Evolutionary conservation across 805 yeast genomes (phyloP), one percentile per base, ranked within the genome.

Genomic region (Candida montana): DNA sequence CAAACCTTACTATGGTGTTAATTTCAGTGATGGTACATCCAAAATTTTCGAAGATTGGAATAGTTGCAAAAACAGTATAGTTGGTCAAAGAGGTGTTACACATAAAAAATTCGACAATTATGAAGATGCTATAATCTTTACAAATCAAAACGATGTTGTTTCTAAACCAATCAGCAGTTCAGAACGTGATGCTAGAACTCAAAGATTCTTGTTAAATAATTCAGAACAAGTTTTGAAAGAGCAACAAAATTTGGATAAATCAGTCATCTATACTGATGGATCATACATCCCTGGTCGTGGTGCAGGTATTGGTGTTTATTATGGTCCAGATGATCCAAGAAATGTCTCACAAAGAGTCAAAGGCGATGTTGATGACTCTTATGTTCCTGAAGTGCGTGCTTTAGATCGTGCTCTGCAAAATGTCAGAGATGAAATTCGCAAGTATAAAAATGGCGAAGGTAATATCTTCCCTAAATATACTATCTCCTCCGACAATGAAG

Each of bases 281-380:
- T 84, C 95, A 0, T 54, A 40, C 23, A 30, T 49, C n/a, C 28
- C 30, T 9, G 13, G 13, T 21, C 71, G 75, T 51, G 5, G 11
- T 20, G 79, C 82, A 0, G 96, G 97, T 0, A 79, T 74, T 53
- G 97, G 96, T 19, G 84, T 83, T 0, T 87, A 65, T 57, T 86
- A 72, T 57, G 90, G 88, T 0, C 63, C 50, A 0, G 53, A 59
- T 28, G 83, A 80, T 52, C 44, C 68, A 2, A 59, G 83, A 34
- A 84, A 83, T 56, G 63, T 68, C 9, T 67, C 81, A 0, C 76
- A 68, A 5, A 75, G 81, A 0, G 64, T 87, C 20, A 32, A n/a
- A 2, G 69, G 66, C 2, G 59, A 57, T 3, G 54, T 53, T 3
- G 88, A 81, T 27, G 86, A 95, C 1, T 89, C 88, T 52, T 89